phyloP scores from a whole-genome alignment of 192 early-diverging fungal species.

The Coemansia sp. region DNA sequence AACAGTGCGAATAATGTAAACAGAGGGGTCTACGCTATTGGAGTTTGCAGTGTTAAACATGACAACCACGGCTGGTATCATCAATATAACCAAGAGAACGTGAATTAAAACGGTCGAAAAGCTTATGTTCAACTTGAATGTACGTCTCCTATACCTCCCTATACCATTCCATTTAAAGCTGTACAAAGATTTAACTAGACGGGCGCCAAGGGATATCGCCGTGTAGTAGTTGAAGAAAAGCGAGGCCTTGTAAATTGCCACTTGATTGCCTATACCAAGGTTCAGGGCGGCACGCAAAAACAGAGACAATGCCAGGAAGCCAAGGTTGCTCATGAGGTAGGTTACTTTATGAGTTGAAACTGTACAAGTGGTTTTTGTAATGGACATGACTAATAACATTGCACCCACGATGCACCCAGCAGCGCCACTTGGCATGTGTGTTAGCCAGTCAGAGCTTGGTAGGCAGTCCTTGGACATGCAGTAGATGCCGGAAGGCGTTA shows the following conservation, averaged over 20 bases:
- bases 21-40: conserved; percentile 2
- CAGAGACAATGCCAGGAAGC: neutral
- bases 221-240: conserved; percentile 15
- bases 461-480: conserved; percentile 20
- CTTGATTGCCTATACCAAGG: neutral
- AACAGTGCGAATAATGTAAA: conserved; percentile 9
- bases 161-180: neutral
- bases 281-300: conserved; percentile 7
- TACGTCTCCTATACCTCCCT: too few relatives aligned
- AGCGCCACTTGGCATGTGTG: conserved; percentile 14
- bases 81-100: neutral
- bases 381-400: neutral
- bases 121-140: too few relatives aligned
- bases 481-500: conserved; percentile 7
- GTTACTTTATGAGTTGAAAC: neutral
- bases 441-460: conserved; percentile 27
- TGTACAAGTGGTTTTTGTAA: neutral
- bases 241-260: conserved; percentile 15
- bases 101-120: neutral
- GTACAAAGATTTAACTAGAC: neutral
- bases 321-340: neutral
- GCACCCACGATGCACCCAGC: conserved; percentile 25
- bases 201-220: neutral
- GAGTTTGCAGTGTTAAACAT: neutral
- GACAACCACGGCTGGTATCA: neutral